Conservation (phyloP, 2,329 filamentous ascomycete genomes). For the Epichloe baconii region DNA sequence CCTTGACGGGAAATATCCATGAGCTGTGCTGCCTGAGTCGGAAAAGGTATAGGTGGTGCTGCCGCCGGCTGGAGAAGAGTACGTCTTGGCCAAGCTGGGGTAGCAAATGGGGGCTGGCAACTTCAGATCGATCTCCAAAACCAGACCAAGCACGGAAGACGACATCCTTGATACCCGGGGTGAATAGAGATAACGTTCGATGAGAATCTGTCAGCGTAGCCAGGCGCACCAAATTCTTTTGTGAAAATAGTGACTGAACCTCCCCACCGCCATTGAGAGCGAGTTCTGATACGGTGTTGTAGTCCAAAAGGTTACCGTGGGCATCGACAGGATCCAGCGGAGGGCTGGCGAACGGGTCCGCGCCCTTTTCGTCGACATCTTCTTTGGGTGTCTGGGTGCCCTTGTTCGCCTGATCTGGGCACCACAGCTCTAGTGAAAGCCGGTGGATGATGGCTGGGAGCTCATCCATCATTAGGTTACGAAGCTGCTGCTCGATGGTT, state of each 20-base stretch:
- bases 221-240: slow-evolving; percentile 80
- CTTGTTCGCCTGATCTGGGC: slow-evolving; percentile 57
- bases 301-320: slow-evolving; percentile 63
- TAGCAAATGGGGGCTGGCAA: slow-evolving; percentile 33
- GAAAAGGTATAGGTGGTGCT: slow-evolving; percentile 62
- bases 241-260: slow-evolving; percentile 81
- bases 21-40: slow-evolving; percentile 50
- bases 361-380: slow-evolving; percentile 42
- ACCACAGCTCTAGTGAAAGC: slow-evolving; percentile 78
- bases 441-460: slow-evolving; percentile 92
- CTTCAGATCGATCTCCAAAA: slow-evolving; percentile 56
- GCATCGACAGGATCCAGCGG: slow-evolving; percentile 73
- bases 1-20: slow-evolving; percentile 52
- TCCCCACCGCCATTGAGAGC: slow-evolving; percentile 70
- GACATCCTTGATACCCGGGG: slow-evolving; percentile 76
- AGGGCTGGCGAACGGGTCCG: slow-evolving; percentile 72
- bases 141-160: slow-evolving; percentile 90
- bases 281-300: slow-evolving; percentile 61
- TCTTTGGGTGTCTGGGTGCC: slow-evolving; percentile 37
- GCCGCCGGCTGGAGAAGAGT: slow-evolving; percentile 45
- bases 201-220: slow-evolving; percentile 78
- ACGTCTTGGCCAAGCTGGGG: slow-evolving; percentile 45
- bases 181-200: slow-evolving; percentile 80
- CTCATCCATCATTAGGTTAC: slow-evolving; percentile 95
- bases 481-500: slow-evolving; percentile 86